These are phyloP conservation scores for Myrmaecium sp. DNA, from an alignment of 2,329 filamentous ascomycete genomes.

Conservation along the genomic window DNA sequence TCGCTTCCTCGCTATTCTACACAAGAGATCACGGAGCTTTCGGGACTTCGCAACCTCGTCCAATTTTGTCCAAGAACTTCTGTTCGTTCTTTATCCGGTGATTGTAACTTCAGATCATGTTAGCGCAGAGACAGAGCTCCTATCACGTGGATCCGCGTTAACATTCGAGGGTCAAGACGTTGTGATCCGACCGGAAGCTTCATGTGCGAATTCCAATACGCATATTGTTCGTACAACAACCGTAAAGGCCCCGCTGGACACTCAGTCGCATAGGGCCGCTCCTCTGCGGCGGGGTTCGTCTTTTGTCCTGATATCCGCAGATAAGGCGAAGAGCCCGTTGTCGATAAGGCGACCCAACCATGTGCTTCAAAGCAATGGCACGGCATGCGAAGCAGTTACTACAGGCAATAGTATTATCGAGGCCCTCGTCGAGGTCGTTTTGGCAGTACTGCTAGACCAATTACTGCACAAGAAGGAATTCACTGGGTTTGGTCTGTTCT, in stretches of 20 bases:
- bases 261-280: constrained; percentile 31
- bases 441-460: constrained; percentile 73
- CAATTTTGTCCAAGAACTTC: constrained; percentile 63
- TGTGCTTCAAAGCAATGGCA: too few relatives aligned
- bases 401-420: constrained; percentile 60
- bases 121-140: constrained; percentile 70
- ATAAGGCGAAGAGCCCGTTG: constrained; percentile 37
- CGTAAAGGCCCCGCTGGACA: constrained; percentile 24
- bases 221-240: constrained; percentile 62
- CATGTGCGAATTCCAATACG: constrained; percentile 35
- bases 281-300: constrained; percentile 69
- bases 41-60: constrained; percentile 67
- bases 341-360: too few relatives aligned
- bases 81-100: constrained; percentile 70
- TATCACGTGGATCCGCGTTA: constrained; percentile 61
- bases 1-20: constrained; percentile 62
- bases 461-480: constrained; percentile 80
- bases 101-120: constrained; percentile 76
- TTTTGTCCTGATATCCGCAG: constrained; percentile 71
- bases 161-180: constrained; percentile 79
- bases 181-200: constrained; percentile 58
- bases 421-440: constrained; percentile 57
- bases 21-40: constrained; percentile 60
- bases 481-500: constrained; percentile 65
- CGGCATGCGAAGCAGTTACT: constrained; percentile 15